Evolutionary conservation across 2,329 filamentous ascomycete genomes (phyloP).

Genomic region (Cladosporium cucumerinum): DNA sequence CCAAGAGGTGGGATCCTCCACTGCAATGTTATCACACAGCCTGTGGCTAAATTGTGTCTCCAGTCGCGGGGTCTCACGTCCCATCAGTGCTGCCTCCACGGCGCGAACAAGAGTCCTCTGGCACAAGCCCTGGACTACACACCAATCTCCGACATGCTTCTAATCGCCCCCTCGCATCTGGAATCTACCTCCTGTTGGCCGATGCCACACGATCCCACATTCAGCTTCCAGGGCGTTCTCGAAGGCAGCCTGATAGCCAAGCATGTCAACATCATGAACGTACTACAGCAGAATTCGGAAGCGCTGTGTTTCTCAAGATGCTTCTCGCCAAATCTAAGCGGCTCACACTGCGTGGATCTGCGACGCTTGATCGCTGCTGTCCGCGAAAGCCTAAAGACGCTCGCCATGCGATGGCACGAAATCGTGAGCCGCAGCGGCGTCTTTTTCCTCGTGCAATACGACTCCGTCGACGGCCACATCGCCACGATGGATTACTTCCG

Average conservation of each 20-base stretch:
- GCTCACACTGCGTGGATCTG: conserved; percentile 19
- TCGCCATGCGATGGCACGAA: conserved; percentile 22
- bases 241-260: conserved; percentile 20
- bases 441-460: conserved; percentile 21
- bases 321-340: neutral
- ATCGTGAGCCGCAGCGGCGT: conserved; percentile 18
- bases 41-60: neutral
- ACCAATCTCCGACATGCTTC: neutral
- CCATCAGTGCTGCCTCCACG: neutral
- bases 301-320: neutral
- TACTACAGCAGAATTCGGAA: neutral
- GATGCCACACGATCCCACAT: conserved; percentile 25
- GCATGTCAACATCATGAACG: conserved; percentile 20
- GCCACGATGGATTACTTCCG: conserved; percentile 27
- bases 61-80: neutral
- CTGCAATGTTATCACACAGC: neutral
- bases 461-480: neutral
- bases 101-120: neutral
- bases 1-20: neutral
- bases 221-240: conserved; percentile 23
- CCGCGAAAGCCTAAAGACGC: conserved; percentile 19
- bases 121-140: neutral
- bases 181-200: conserved; percentile 20
- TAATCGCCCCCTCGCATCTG: conserved; percentile 11
- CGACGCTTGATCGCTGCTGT: conserved; percentile 20